Evolutionary conservation across 768 basidiomycete genomes (phyloP).

Genomic region (Pleurotus cornucopiae): DNA sequence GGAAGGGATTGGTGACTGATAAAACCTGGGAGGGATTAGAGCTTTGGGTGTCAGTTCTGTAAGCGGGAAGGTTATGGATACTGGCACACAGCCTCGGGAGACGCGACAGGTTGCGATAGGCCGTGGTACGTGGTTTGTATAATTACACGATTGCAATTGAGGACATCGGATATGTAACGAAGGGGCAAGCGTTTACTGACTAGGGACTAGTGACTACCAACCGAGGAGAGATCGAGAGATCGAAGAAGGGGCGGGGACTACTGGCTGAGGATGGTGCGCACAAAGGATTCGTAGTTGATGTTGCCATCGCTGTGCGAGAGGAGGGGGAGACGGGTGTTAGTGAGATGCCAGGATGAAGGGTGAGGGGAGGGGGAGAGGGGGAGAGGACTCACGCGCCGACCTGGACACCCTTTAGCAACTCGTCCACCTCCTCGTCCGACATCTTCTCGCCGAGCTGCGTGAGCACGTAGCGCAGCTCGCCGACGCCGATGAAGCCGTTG

Average conservation of each 20-base stretch:
- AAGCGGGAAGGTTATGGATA: no score
- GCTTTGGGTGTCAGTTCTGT: no score
- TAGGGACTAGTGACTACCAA: neutral
- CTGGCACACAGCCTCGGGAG: no score
- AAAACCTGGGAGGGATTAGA: no score
- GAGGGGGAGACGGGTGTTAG: conserved; percentile 7
- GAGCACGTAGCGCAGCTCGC: conserved; percentile 88
- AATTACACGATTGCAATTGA: conserved; percentile 1
- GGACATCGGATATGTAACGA: neutral
- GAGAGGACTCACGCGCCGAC: conserved; percentile 66
- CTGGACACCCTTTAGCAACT: conserved; percentile 93
- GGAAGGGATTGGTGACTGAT: no score
- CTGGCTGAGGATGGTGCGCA: conserved; percentile 90
- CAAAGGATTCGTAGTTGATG: conserved; percentile 96
- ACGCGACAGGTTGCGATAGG: no score
- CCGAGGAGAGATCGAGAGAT: neutral
- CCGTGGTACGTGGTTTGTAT: neutral
- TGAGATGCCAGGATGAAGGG: neutral
- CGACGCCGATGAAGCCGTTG: conserved; percentile 63
- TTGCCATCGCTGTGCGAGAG: conserved; percentile 75
- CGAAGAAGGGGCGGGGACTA: conserved; percentile 25
- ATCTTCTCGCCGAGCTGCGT: conserved; percentile 99
- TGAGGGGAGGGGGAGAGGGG: neutral
- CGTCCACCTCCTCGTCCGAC: conserved; percentile 96
- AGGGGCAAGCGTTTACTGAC: neutral